These are phyloP conservation scores for Penicillium freii DNA, from an alignment of 2,329 filamentous ascomycete genomes.

Conservation along the genomic window DNA sequence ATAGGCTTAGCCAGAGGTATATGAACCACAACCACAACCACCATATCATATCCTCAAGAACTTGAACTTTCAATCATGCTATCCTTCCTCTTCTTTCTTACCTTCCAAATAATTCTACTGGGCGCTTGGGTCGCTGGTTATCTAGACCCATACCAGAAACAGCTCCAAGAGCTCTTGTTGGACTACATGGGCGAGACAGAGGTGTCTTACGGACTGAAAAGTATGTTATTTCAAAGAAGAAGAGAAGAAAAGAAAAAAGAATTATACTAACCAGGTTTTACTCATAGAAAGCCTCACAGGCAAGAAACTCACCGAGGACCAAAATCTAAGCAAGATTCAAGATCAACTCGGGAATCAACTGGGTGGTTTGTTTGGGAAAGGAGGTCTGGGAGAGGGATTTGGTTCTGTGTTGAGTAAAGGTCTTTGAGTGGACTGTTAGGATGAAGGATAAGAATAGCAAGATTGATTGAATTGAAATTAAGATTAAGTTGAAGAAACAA, in stretches of 20 bases:
- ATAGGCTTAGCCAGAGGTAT: constrained; percentile 13
- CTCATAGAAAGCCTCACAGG: constrained; percentile 23
- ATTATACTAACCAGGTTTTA: background rate
- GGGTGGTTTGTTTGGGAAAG: constrained; percentile 24
- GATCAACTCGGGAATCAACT: constrained; percentile 24
- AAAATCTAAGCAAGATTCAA: constrained; percentile 29
- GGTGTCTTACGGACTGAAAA: constrained; percentile 28
- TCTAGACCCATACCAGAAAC: constrained; percentile 32
- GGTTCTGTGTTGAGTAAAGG: constrained; percentile 24
- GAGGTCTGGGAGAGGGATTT: constrained; percentile 20
- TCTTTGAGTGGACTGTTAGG: constrained; percentile 3
- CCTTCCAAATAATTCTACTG: constrained; percentile 15
- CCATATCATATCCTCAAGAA: background rate
- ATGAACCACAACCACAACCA: background rate
- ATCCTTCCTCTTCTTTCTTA: constrained; percentile 17
- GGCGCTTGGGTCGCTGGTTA: constrained; percentile 31
- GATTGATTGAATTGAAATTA: background rate
- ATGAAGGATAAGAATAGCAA: background rate
- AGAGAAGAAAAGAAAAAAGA: background rate
- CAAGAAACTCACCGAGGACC: constrained; percentile 26
- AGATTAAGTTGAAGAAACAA: background rate
- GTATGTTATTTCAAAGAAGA: constrained; percentile 9
- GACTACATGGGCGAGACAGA: constrained; percentile 33
- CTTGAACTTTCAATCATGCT: constrained; percentile 10
- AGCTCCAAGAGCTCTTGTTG: constrained; percentile 29